Evolutionary conservation across 106 monocot genomes (phyloP), one percentile per base, ranked within the genome.

Genomic region (Allium fistulosum): DNA sequence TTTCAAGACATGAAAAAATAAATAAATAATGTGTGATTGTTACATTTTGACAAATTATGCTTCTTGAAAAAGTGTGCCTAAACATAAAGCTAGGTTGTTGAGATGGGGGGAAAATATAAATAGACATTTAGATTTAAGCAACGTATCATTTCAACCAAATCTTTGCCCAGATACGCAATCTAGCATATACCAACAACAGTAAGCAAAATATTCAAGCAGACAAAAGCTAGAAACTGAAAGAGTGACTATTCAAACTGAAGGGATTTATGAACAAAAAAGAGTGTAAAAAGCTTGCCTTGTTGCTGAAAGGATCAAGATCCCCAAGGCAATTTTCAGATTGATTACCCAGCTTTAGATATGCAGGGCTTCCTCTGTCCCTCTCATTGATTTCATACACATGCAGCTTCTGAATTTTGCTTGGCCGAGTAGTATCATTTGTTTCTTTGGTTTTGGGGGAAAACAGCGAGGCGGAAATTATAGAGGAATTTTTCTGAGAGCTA

Each of bases 361-460:
- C 77, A 14, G 84, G 84, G 77, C 84, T 84, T 16, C 52, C 66
- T 47, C 80, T 73, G 49, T 84, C 84, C 1, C 70, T 47, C 74
- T 84, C 84, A 74, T 84, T 84, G 66, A 84, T 80, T 70, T 84
- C 84, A 70, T 84, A 84, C 49, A 80, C 80, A 49, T 49, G 48
- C 26, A 84, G 14, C 67, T 80, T 80, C 77, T 84, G 84, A 2
- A 80, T 71, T 48, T 73, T 68, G 61, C 75, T 56, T 7, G 52
- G 61, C 62, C 75, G 51, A 13, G 50, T 37, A 15, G 62, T 1
- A 11, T 59, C 66, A 13, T 17, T 45, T 1, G 62, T 4, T 0
- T 51, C 59, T 7, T 51, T 53, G 3, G 51, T 52, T 7, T 61
- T 53, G 11, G 51, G 37, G 37, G 75, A 62, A 16, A 75, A 69